Evolutionary conservation across 495 filamentous ascomycete species (phyloP), one percentile per base, ranked within the genome.

Genomic region (Aspergillus hancockii): DNA sequence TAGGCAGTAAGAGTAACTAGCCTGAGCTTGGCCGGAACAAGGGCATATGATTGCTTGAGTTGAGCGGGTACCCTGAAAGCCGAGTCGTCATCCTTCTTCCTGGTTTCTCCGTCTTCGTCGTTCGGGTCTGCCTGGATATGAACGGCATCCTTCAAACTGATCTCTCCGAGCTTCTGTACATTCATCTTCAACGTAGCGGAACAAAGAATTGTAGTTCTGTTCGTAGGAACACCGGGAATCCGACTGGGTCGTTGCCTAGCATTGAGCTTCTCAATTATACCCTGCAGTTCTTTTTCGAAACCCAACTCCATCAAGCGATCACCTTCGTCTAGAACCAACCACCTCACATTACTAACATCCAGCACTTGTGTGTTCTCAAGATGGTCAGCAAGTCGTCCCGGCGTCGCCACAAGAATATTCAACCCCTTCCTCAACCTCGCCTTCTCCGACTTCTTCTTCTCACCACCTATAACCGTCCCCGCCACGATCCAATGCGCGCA

Each of bases 381-480:
- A 71, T 98, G 94, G 76, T 98, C 94, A 1, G 83, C 86, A 54
- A 98, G 76, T 19, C 94, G 83, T 56, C 94, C 94, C 1, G 94
- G 94, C 0, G 94, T 98, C 31, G 94, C 94, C 14, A 98, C 90
- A 23, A 98, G 79, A 52, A 98, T 95, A 73, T 97, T 97, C 60
- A 97, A 76, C 1, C 94, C 94, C 70, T 97, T 98, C 61, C 94
- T 78, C 61, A 98, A 67, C 46, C 95, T 79, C 28, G 94, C 91
- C 70, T 98, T 98, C 70, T 98, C 94, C 2, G 90, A 92, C 65
- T 97, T 93, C 72, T 97, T 97, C 73, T 93, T 97, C 74, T 98
- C 93, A 22, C 94, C 94, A 70, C 94, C 94, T 62, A 92, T 95
- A 13, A 98, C 92, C 0, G 90, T 94, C 6, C 91, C 92, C 22